Percentiles rank a stretch among this genome's conserved stretches.
Conservation (phyloP, 2,329 filamentous ascomycete genomes). For the Arachnomyces sp. region DNA sequence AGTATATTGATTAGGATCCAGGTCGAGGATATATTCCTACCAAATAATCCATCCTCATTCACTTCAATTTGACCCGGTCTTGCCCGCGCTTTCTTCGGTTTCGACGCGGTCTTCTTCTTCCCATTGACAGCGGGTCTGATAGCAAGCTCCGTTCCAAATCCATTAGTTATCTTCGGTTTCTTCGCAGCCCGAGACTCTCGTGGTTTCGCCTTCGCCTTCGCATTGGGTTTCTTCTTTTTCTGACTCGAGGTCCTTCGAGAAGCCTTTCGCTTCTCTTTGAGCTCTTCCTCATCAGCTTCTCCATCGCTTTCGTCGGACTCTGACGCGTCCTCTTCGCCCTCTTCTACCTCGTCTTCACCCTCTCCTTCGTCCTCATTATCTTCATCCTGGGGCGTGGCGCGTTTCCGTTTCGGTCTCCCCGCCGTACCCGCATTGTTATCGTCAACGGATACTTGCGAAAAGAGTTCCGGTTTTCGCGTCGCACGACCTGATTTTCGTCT, state of each 20-base stretch:
- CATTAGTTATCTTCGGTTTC: constrained; percentile 50
- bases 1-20: background rate
- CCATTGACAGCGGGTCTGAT: constrained; percentile 46
- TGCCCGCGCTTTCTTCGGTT: constrained; percentile 43
- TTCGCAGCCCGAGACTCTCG: constrained; percentile 35
- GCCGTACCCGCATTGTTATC: constrained; percentile 19
- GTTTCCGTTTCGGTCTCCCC: constrained; percentile 44
- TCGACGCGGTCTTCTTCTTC: constrained; percentile 35
- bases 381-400: constrained; percentile 28
- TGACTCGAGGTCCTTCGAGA: constrained; percentile 26
- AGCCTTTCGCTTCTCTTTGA: constrained; percentile 36
- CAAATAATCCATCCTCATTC: constrained; percentile 50
- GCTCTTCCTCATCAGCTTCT: constrained; percentile 43
- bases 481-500: constrained; percentile 39
- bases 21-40: constrained; percentile 25
- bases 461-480: constrained; percentile 36
- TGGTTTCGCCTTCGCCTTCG: constrained; percentile 32
- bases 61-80: constrained; percentile 45
- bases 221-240: constrained; percentile 24
- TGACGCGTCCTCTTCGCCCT: constrained; percentile 24
- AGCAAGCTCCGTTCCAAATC: constrained; percentile 42
- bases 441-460: constrained; percentile 24
- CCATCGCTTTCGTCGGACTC: constrained; percentile 33
- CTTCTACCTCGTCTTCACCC: constrained; percentile 20
- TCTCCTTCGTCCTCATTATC: constrained; percentile 29